These are phyloP conservation scores for Acrocalymma vagum DNA, from an alignment of 2,329 filamentous ascomycete species.

Conservation along the genomic window DNA sequence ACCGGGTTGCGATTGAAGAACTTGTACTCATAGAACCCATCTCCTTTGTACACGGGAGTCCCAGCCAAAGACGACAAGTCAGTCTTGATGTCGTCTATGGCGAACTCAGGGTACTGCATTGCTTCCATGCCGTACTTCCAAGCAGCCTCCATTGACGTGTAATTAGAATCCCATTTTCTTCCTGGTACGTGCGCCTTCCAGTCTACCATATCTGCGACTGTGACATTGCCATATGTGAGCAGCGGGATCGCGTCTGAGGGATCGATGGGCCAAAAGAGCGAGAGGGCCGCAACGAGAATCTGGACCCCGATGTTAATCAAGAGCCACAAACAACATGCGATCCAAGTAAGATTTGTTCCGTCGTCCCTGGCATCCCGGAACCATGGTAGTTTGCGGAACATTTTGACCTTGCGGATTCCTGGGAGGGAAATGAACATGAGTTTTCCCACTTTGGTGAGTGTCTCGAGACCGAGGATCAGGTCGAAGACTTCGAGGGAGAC, in stretches of 20 bases:
- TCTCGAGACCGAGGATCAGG: slow-evolving; percentile 40
- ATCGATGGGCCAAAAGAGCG: slow-evolving; percentile 45
- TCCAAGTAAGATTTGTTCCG: slow-evolving; percentile 41
- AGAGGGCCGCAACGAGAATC: slow-evolving; percentile 41
- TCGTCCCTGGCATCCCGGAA: slow-evolving; percentile 41
- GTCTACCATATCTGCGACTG: slow-evolving; percentile 30
- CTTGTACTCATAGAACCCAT: slow-evolving; percentile 33
- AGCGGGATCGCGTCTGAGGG: slow-evolving; percentile 33
- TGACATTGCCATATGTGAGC: slow-evolving; percentile 34
- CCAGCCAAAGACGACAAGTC: slow-evolving; percentile 32
- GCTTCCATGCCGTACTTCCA: slow-evolving; percentile 42
- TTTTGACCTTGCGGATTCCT: slow-evolving; percentile 31
- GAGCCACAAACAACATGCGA: slow-evolving; percentile 42
- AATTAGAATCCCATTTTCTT: slow-evolving; percentile 9
- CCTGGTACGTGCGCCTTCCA: slow-evolving; percentile 29
- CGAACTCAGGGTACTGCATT: slow-evolving; percentile 27
- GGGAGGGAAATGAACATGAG: slow-evolving; percentile 44
- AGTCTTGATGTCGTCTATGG: slow-evolving; percentile 15
- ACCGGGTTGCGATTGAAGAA: slow-evolving; percentile 44
- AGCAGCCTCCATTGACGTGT: slow-evolving; percentile 29
- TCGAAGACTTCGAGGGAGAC: slow-evolving; percentile 45
- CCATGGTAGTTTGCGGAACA: slow-evolving; percentile 33
- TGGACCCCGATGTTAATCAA: slow-evolving; percentile 43
- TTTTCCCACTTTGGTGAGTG: slow-evolving; percentile 41
- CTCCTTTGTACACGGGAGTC: slow-evolving; percentile 34